Evolutionary conservation across 768 basidiomycete species (phyloP), one percentile per base, ranked within the genome.

Genomic region (Mycena polygramma): DNA sequence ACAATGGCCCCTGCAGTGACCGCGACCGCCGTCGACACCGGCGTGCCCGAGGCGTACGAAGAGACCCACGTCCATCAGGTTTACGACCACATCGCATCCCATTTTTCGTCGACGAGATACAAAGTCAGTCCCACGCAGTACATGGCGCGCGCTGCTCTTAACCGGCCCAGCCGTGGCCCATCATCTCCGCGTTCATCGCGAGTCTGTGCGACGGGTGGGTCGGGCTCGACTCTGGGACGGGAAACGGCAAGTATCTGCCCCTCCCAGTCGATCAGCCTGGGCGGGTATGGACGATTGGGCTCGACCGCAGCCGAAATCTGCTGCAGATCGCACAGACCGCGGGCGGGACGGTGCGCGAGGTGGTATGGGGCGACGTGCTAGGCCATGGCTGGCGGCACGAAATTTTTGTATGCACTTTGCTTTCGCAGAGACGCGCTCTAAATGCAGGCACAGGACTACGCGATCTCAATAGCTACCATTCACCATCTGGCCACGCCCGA

Each of bases 211-310:
- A 90, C 22, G 92, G 95, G 30, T 94, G 90, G 83, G 83, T 98
- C 43, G 97, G 97, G 14, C 86, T 99, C 30, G 98, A 99, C 79
- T 93, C 95, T 30, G 98, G 98, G 7, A 95, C 95, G 30, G 98
- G 98, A 1, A 99, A 99, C 74, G 98, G 98, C 53, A 99, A 99
- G 86, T 99, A 99, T 81, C 88, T 99, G 2, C 91, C 94, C 4
- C 81, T 94, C 1, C 92, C 93, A 8, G 72, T 80, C 1, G 90
- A 94, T 57, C 85, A 88, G 19, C 90, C 90, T 7, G 82, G 82
- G 1, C 85, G 85, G 35, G 79, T 91, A 57, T 88, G 91, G 84
- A 96, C 93, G 20, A 84, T 98, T 49, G 96, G 95, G 1, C 83
- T 98, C 26, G 96, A 98, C 81, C 87, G 92, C 75, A 96, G 95